Base-by-base conservation (phyloP, 2,329 filamentous ascomycete genomes). In the Fusarium anthophilum region DNA sequence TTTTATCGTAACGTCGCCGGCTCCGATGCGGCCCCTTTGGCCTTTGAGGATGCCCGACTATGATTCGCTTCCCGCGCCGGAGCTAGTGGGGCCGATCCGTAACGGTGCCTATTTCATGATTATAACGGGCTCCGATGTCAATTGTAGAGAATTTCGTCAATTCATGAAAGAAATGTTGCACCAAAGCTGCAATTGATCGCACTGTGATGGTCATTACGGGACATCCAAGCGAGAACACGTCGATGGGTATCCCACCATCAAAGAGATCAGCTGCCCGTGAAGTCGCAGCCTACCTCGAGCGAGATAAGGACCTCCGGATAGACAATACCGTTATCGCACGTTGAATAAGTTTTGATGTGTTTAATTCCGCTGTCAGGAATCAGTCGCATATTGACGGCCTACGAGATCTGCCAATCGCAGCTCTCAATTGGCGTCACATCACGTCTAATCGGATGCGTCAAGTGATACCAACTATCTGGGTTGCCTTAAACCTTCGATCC, bases 381-480 rank as follows among this genome's bases (percentile, higher is more conserved):
- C 39, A 54, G 20, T n/a, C 72, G 72, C 72, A 63, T 74, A 75
- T 54, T 45, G 43, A 56, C 68, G 68, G 68, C 56, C 45, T 72
- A 37, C 56, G 39, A 22, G 35, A 47, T 35, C 47, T 69, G 18
- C 72, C 72, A 74, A 75, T 74, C 50, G 55, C 51, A 45, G 41
- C 28, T 51, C 30, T 60, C 63, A 72, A 74, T 74, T 74, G 68
- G 39, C 47, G 59, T 73, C 43, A 28, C 67, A 74, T 72, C 48
- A 38, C 28, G 47, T 57, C 45, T 45, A 48, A 39, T 37, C 56
- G 44, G 50, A 65, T 69, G 55, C 28, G 59, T 72, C 72, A 74
- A 74, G 59, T 75, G 71, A 74, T 75, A 64, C 68, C 63, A 57
- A 68, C 28, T 64, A 39, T 37, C 39, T 51, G 57, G 67, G 66